Evolutionary conservation across 1,139 yeast genomes (phyloP).

Genomic region (Pichia sorboxylosa): DNA sequence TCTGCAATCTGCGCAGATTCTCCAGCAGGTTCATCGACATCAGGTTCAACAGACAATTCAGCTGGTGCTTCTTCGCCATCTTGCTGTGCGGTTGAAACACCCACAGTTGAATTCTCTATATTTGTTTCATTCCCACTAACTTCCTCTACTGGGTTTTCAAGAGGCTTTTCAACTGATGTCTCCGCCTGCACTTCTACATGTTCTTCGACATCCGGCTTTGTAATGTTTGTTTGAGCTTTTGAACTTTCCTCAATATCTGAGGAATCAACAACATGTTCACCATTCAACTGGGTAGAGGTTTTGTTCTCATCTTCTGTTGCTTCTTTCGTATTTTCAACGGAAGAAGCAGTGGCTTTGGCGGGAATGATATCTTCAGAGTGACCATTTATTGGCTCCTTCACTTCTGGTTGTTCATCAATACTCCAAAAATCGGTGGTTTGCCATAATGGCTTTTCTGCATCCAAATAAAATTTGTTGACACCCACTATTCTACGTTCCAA

Average conservation of each 20-base stretch:
- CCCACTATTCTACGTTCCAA: conserved; percentile 83
- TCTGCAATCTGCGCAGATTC: conserved; percentile 5
- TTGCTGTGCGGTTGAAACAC: conserved; percentile 5
- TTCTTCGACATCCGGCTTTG: too few relatives aligned
- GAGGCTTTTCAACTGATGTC: neutral
- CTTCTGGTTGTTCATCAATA: neutral
- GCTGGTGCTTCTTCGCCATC: conserved; percentile 8
- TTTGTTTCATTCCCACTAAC: neutral
- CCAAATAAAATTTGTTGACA: conserved; percentile 72
- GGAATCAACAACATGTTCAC: too few relatives aligned
- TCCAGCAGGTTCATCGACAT: conserved; percentile 6
- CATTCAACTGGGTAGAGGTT: too few relatives aligned
- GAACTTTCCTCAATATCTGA: too few relatives aligned
- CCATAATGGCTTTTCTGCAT: conserved; percentile 28
- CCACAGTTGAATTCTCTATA: neutral
- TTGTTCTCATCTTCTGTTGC: neutral
- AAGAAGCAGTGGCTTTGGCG: neutral
- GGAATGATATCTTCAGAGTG: neutral
- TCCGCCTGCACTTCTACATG: conserved; percentile 5
- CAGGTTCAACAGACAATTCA: conserved; percentile 4
- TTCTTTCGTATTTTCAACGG: neutral
- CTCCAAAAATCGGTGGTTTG: conserved; percentile 24
- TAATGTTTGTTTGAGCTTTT: too few relatives aligned
- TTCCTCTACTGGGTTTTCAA: neutral
- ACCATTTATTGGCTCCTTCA: neutral